phyloP scores from a whole-genome alignment of 1,139 yeast genomes.

The Starmera stellimalicola region DNA sequence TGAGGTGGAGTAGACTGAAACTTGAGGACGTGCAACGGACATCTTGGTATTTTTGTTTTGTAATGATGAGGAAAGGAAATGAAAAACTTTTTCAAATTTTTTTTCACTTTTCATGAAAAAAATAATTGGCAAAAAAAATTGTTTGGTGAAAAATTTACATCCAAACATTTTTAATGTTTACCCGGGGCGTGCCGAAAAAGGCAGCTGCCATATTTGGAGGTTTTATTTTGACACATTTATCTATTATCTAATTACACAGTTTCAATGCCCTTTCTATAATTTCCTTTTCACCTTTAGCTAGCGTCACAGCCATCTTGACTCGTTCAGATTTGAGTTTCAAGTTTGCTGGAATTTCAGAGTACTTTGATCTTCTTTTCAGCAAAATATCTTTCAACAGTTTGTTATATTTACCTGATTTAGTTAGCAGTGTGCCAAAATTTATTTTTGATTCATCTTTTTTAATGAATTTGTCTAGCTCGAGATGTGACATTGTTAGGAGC shows the following conservation, averaged over 20 bases:
- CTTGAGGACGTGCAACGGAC: constrained; percentile 77
- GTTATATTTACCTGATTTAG: constrained; percentile 9
- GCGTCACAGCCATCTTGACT: constrained; percentile 11
- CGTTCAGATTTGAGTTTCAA: constrained; percentile 9
- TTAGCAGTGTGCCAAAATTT: neutral
- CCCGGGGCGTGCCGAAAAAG: too few relatives aligned
- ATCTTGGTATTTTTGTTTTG: constrained; percentile 6
- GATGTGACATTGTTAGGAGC: constrained; percentile 21
- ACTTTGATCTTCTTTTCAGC: constrained; percentile 8
- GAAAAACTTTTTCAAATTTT: constrained; percentile 1
- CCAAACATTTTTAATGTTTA: too few relatives aligned
- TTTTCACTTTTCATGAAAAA: constrained; percentile 1
- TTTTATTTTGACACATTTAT: too few relatives aligned
- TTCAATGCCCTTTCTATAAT: constrained; percentile 9
- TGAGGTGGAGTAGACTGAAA: constrained; percentile 81
- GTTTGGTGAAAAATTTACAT: constrained; percentile 1
- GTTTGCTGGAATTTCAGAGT: constrained; percentile 6
- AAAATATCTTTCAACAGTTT: constrained; percentile 12
- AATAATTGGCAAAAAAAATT: neutral
- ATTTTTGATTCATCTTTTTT: constrained; percentile 5
- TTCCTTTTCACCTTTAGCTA: constrained; percentile 10
- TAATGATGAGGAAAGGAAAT: neutral
- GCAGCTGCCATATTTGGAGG: too few relatives aligned
- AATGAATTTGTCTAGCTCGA: constrained; percentile 15
- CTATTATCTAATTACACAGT: neutral